Conservation (phyloP, 1,284 basidiomycete species). For the Ganoderma leucocontextum region DNA sequence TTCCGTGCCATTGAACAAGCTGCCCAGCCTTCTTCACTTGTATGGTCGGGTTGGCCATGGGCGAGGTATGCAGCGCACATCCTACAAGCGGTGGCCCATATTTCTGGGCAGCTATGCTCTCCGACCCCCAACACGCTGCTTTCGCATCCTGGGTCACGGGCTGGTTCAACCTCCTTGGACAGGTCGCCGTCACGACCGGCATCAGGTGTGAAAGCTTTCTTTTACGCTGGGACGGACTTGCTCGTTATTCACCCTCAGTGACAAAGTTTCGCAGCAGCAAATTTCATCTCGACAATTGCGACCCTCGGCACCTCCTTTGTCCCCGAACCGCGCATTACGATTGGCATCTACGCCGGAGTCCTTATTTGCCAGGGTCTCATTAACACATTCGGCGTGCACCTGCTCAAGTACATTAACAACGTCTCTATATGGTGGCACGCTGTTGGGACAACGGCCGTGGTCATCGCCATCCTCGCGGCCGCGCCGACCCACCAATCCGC, state of each 20-base stretch:
- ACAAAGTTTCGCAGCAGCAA: slow-evolving; percentile 70
- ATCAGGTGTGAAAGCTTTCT: slow-evolving; percentile 55
- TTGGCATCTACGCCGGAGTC: slow-evolving; percentile 78
- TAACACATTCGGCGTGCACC: slow-evolving; percentile 76
- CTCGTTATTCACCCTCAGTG: not conserved
- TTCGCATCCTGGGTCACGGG: slow-evolving; percentile 76
- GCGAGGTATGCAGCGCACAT: slow-evolving; percentile 76
- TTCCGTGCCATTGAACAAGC: not conserved
- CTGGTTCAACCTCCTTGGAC: slow-evolving; percentile 81
- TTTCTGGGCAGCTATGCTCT: slow-evolving; percentile 80
- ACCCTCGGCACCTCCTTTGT: slow-evolving; percentile 66
- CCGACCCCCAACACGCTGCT: slow-evolving; percentile 59
- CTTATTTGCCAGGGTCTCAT: slow-evolving; percentile 72
- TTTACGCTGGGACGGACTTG: not conserved
- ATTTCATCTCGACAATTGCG: slow-evolving; percentile 69
- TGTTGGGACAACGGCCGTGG: slow-evolving; percentile 69
- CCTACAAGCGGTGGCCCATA: slow-evolving; percentile 81
- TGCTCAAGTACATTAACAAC: slow-evolving; percentile 74
- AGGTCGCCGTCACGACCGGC: slow-evolving; percentile 80
- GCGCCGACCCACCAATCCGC: slow-evolving; percentile 75
- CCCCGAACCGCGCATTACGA: slow-evolving; percentile 63
- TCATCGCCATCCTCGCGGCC: slow-evolving; percentile 71
- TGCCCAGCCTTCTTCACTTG: slow-evolving; percentile 66
- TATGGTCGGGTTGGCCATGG: slow-evolving; percentile 74
- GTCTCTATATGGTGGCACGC: slow-evolving; percentile 79